These are phyloP conservation scores for Cenococcum geophilum DNA, from an alignment of 495 filamentous ascomycete species.

Conservation along the genomic window DNA sequence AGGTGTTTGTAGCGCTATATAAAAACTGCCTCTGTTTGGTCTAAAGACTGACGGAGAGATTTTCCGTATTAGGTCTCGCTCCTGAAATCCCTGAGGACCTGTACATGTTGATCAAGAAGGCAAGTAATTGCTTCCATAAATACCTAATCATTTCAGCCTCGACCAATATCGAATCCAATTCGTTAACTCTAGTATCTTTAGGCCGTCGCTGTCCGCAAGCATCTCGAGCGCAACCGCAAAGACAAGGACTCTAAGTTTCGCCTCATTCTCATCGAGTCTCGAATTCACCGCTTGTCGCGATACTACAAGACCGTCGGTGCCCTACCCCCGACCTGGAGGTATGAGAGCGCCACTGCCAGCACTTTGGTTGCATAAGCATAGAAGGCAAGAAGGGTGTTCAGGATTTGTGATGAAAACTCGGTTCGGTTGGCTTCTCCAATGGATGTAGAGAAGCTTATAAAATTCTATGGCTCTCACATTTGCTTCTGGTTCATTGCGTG, in stretches of 20 bases:
- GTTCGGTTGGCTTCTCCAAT: background rate
- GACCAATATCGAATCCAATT: constrained; percentile 14
- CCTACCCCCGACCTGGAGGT: constrained; percentile 97
- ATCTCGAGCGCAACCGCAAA: constrained; percentile 99
- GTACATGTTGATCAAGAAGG: constrained; percentile 99
- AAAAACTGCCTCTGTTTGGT: constrained; percentile 87
- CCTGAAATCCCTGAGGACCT: constrained; percentile 97
- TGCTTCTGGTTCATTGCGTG: constrained; percentile 11
- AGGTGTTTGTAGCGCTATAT: constrained; percentile 28
- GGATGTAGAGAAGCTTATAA: background rate
- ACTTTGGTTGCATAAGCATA: constrained; percentile 53
- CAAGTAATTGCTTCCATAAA: constrained; percentile 36
- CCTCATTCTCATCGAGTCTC: constrained; percentile 99
- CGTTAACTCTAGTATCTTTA: constrained; percentile 34
- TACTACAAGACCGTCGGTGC: constrained; percentile 99
- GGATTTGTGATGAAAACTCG: constrained; percentile 24
- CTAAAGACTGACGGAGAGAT: constrained; percentile 90
- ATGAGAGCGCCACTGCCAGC: constrained; percentile 53
- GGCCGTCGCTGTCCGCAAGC: constrained; percentile 99
- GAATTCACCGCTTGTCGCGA: constrained; percentile 95
- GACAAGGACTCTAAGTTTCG: constrained; percentile 83
- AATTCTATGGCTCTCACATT: background rate
- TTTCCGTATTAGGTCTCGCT: constrained; percentile 72
- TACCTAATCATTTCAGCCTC: background rate
- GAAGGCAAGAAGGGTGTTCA: constrained; percentile 21